Evolutionary conservation across 371 early-diverging fungal genomes (phyloP), one percentile per base, ranked within the genome.

Genomic region (Paramicrosporidium saccamoebae): DNA sequence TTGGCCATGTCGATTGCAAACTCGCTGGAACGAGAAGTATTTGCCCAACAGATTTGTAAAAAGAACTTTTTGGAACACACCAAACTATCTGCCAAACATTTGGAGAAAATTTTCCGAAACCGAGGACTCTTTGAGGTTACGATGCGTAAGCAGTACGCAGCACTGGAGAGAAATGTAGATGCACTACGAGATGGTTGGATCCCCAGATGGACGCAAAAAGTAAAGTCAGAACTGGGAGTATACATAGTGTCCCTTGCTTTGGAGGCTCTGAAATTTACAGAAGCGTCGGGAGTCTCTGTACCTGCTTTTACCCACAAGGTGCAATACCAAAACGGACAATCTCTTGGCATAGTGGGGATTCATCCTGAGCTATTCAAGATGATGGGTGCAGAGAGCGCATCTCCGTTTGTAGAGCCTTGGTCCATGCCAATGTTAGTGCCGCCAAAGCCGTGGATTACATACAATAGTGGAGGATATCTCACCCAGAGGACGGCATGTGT

Each of bases 391-490:
- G 62, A 63, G 15, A 53, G 62, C 7, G 38, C 64, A 11, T 42
- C 47, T 7, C 53, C 60, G 14, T 50, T 55, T 3, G 42, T 68
- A 11, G 58, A 58, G 24, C 69, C 84, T 1, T 60, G 72, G 17
- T 39, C 64, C 12, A 46, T 92, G 14, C 94, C 94, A 10, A 92
- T 92, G 94, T 38, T 92, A 19, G 67, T 84, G 1, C 62, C 60
- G 15, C 94, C 94, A 21, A 57, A 60, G 0, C 84, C 90, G 4
- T 92, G 94, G 94, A 28, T 79, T n/a, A 55, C 65, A 0, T 65
- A 57, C 32, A 60, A 64, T 19, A 48, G 57, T 5, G 94, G 94
- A 21, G 94, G 90, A 4, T 88, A 84, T 33, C 39, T 84, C n/a
- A 57, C 55, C 8, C 50, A 58, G 10, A 48, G 58, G 16, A 47